A percentile compares a stretch with the other conserved stretches of the same genome.
These are phyloP conservation scores for Pyrus hybrid DNA, from an alignment of 331 rosid species.

Conservation along the genomic window DNA sequence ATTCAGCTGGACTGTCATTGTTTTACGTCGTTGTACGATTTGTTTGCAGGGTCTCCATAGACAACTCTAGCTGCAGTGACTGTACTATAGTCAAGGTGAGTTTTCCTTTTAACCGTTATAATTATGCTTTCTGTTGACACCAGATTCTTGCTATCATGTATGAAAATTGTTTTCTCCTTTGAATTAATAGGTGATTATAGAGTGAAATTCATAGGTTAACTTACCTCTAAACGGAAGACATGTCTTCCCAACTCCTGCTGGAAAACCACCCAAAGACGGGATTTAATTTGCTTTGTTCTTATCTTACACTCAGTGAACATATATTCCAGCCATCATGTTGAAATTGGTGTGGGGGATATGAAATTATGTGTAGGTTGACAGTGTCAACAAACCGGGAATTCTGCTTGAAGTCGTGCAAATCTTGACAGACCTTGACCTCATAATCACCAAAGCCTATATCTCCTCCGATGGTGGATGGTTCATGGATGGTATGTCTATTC, in stretches of 20 bases:
- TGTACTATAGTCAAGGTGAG: conserved; percentile 62
- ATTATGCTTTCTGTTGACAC: not conserved
- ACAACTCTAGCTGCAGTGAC: conserved; percentile 50
- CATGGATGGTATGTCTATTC: conserved; percentile 68
- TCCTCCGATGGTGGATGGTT: conserved; percentile 89
- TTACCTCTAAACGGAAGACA: not conserved
- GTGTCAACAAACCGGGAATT: conserved; percentile 86
- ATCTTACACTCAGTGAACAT: not conserved
- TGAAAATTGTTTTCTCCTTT: too few species aligned
- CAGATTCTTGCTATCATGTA: not conserved
- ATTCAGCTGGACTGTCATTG: not conserved
- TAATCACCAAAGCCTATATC: conserved; percentile 79
- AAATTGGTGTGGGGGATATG: not conserved
- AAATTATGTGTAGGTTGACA: conserved; percentile 46
- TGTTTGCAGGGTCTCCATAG: conserved; percentile 67
- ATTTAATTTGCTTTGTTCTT: not conserved
- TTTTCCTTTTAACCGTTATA: not conserved
- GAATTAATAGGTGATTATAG: too few species aligned
- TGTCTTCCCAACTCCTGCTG: not conserved
- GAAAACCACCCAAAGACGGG: not conserved
- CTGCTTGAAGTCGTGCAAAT: conserved; percentile 76
- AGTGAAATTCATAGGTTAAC: not conserved
- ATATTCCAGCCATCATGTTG: not conserved
- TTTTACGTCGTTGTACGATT: not conserved
- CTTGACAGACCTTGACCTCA: conserved; percentile 75